Base-by-base conservation (phyloP, 2,329 filamentous ascomycete species). In the Aspergillus nomiae region DNA sequence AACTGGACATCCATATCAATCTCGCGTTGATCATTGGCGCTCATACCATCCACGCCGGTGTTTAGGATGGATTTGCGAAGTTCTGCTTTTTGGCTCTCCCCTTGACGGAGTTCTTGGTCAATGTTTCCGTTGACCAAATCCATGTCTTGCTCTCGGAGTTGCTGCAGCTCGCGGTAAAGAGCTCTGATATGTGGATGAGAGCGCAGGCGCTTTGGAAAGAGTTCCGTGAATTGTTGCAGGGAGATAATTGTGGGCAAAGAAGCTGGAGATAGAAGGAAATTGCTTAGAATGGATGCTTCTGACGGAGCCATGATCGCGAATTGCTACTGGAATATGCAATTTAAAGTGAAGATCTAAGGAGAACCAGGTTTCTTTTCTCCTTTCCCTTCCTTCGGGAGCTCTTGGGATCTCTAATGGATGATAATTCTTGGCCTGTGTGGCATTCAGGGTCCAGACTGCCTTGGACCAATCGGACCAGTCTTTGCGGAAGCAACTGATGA, bases 101-200 rank as follows among this genome's bases (percentile, higher is more conserved):
- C 76, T 64, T 71, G 70, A 53, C 69, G 71, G 58, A 75, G 66
- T 67, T 81, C 78, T 56, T 68, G 70, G 60, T 79, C 73, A 62
- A 81, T 80, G 64, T 78, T 90, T 76, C 71, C 79, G 59, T 87
- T 83, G 16, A 96, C 88, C 4, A 81, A 76, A 69, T 94, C 90
- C 59, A 92, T 84, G 12, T 90, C 82, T 55, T 85, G 83, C 65
- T 89, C 87, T 60, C 92, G 87, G 73, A 93, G 86, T 63, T 88
- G 85, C 71, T 95, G 91, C 3, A 96, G 84, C 74, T 95, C 91
- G 55, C 90, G 87, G 74, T 96, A 96, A 6, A 97, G 83, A 0
- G 84, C 81, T 61, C 87, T 86, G 55, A 94, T 84, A 61, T 90
- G 87, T 0, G 90, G 86, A 54, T 89, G 89, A 28, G 84, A 81